These are phyloP conservation scores for Neurospora cerealis DNA, from an alignment of 495 filamentous ascomycete genomes.

Conservation along the genomic window DNA sequence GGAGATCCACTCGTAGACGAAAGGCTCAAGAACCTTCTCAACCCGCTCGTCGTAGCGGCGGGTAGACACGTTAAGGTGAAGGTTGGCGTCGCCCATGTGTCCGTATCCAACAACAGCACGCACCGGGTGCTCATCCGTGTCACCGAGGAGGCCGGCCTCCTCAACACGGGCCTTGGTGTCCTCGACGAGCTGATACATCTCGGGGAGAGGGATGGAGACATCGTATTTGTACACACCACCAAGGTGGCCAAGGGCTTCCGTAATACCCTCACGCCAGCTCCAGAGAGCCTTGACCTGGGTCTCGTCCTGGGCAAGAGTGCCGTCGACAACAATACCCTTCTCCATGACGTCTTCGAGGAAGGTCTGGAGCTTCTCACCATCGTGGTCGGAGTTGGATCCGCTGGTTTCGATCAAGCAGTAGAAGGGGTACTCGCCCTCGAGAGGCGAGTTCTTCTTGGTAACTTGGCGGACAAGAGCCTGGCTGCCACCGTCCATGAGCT, in stretches of 20 bases:
- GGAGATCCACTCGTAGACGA: constrained; percentile 93
- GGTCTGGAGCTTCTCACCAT: constrained; percentile 69
- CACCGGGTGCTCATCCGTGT: constrained; percentile 67
- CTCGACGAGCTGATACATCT: constrained; percentile 82
- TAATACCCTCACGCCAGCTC: constrained; percentile 88
- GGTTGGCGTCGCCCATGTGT: constrained; percentile 93
- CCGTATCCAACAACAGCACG: constrained; percentile 90
- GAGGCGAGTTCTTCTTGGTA: constrained; percentile 64
- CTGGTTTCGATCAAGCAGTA: constrained; percentile 96
- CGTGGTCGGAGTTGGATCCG: constrained; percentile 87
- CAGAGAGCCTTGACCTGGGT: constrained; percentile 80
- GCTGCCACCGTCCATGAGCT: constrained; percentile 82
- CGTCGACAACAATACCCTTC: constrained; percentile 73
- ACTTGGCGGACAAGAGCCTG: constrained; percentile 67
- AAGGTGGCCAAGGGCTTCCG: constrained; percentile 79
- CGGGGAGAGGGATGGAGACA: constrained; percentile 80
- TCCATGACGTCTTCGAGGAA: constrained; percentile 91
- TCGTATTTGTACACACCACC: constrained; percentile 99
- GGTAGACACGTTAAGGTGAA: constrained; percentile 83
- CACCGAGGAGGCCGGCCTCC: constrained; percentile 65
- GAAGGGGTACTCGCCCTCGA: constrained; percentile 79
- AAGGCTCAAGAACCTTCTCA: constrained; percentile 85
- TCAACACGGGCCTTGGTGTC: constrained; percentile 64
- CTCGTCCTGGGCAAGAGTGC: constrained; percentile 83
- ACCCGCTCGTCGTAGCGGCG: constrained; percentile 78